phyloP scores from a whole-genome alignment of 495 filamentous ascomycete species.

The Tuber magnatum region DNA sequence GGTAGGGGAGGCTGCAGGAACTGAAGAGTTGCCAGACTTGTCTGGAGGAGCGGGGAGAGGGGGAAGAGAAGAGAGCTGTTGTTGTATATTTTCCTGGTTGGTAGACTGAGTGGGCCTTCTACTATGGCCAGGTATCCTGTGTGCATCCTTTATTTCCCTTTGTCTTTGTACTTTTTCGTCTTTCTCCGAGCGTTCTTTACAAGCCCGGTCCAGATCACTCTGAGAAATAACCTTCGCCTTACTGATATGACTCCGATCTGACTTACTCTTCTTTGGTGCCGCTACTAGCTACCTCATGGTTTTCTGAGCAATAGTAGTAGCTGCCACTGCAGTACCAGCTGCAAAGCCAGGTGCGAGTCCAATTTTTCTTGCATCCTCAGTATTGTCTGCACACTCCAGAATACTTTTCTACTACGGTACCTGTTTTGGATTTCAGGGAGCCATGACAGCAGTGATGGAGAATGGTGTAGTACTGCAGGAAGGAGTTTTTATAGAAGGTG shows the following conservation, averaged over 20 bases:
- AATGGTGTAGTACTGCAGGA: background rate
- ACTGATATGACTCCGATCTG: background rate
- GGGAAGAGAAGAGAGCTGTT: too few relatives aligned
- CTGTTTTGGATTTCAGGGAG: background rate
- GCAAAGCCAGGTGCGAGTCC: background rate
- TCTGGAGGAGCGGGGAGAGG: too few relatives aligned
- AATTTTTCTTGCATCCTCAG: background rate
- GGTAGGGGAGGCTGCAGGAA: too few relatives aligned
- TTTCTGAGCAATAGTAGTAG: background rate
- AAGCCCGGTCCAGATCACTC: too few relatives aligned
- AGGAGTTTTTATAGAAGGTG: accelerated
- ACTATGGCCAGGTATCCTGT: too few relatives aligned
- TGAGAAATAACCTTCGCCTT: background rate
- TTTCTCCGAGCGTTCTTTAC: too few relatives aligned
- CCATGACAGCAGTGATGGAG: background rate
- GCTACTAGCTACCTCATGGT: background rate
- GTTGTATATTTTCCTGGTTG: too few relatives aligned
- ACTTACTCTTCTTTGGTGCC: background rate
- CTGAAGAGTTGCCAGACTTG: too few relatives aligned
- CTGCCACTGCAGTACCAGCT: background rate
- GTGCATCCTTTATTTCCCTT: too few relatives aligned
- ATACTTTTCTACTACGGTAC: background rate
- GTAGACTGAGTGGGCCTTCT: too few relatives aligned
- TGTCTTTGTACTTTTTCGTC: too few relatives aligned
- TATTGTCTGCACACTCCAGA: background rate